Evolutionary conservation across 345 rosid species (phyloP).

Genomic region (Raphanus sativus): DNA sequence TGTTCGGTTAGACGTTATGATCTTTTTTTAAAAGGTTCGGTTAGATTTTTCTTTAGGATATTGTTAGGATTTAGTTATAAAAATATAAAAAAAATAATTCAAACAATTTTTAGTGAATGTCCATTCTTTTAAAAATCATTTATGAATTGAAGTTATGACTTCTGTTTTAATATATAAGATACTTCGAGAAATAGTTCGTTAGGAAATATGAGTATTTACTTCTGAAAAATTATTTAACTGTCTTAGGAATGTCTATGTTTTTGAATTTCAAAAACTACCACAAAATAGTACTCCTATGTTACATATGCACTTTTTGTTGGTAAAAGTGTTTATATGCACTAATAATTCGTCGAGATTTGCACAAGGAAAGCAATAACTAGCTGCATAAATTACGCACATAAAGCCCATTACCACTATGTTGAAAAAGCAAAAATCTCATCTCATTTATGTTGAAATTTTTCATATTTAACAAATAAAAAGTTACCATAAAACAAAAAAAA

Average conservation of each 20-base stretch:
- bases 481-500: background rate
- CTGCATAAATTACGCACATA: constrained; percentile 40
- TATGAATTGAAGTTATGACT: no score
- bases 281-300: background rate
- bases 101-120: no score
- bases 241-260: background rate
- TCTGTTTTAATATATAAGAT: no score
- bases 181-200: background rate
- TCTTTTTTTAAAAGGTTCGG: no score
- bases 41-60: no score
- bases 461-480: background rate
- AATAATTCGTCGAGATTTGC: constrained; percentile 24
- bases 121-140: no score
- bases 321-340: background rate
- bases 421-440: constrained; percentile 23
- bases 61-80: no score
- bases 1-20: no score
- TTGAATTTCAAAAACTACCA: background rate
- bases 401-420: constrained; percentile 10
- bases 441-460: constrained; percentile 3
- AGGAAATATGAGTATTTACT: background rate
- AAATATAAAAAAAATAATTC: no score
- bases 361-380: constrained; percentile 37
- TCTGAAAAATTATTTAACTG: background rate
- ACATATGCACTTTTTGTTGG: background rate